Percentiles rank a stretch among this genome's conserved stretches.
phyloP scores from a whole-genome alignment of 352 stramenopile species.

The Phytophthora podocarpi region DNA sequence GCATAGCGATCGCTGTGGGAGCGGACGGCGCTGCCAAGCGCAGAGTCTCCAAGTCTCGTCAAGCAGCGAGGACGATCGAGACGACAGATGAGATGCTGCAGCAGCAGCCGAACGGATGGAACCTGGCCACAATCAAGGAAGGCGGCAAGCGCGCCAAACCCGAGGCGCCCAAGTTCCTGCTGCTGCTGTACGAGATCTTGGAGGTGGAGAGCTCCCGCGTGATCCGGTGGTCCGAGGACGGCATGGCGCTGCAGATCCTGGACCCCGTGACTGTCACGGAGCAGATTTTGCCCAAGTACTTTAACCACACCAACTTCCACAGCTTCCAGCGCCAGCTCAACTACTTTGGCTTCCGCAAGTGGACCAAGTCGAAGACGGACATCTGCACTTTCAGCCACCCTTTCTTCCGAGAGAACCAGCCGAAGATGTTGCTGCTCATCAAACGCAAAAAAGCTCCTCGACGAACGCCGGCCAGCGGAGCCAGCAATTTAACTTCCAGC shows the following conservation, averaged over 20 bases:
- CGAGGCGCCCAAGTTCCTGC: slow-evolving; percentile 83
- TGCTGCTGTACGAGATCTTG: slow-evolving; percentile 82
- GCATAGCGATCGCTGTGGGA: background rate
- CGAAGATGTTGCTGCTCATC: slow-evolving; percentile 75
- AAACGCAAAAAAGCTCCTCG: slow-evolving; percentile 81
- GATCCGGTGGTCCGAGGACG: slow-evolving; percentile 80
- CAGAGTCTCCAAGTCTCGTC: slow-evolving; percentile 16
- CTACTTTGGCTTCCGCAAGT: slow-evolving; percentile 93
- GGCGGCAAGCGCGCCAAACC: slow-evolving; percentile 41
- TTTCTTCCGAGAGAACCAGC: slow-evolving; percentile 78
- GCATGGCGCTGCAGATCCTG: slow-evolving; percentile 78
- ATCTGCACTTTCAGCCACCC: slow-evolving; percentile 88
- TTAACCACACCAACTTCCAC: slow-evolving; percentile 93
- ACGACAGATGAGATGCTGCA: background rate
- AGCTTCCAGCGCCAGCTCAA: slow-evolving; percentile 93
- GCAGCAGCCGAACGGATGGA: slow-evolving; percentile 27
- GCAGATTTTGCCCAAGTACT: slow-evolving; percentile 92
- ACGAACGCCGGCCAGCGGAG: slow-evolving; percentile 28
- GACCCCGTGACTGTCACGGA: slow-evolving; percentile 61
- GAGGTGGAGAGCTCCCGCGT: slow-evolving; percentile 72
- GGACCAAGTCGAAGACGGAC: slow-evolving; percentile 84
- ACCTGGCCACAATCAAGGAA: slow-evolving; percentile 42
- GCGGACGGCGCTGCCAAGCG: slow-evolving; percentile 14
- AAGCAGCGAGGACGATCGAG: background rate
- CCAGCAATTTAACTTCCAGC: slow-evolving; percentile 10